Base-by-base conservation (phyloP, 83 land plant species). In the Diphasiastrum complanatum region DNA sequence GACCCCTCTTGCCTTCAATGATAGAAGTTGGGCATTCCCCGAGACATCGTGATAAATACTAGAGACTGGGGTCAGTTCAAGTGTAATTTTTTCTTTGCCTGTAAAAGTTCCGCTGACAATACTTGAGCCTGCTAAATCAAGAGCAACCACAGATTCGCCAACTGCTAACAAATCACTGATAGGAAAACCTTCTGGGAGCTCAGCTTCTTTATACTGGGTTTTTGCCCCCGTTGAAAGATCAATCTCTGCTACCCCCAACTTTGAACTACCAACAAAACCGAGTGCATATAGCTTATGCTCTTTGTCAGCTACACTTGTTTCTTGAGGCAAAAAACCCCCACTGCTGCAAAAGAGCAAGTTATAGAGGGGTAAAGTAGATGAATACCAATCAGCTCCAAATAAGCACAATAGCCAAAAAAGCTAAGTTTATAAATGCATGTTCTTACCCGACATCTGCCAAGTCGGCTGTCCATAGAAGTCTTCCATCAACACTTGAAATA, bases 311-410 rank as follows among this genome's bases (percentile, higher is more conserved):
- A 41, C 4, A 56, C 18, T 2, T 33, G 23, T 33, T 32, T 56
- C 32, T n/a, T 56, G 40, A 56, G n/a, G 10, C 60, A n/a, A 41
- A 56, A 56, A 16, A 47, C 70, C 59, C 69, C 70, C 74, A 60
- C 78, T 75, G 78, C 63, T n/a, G n/a, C n/a, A n/a, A n/a, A n/a
- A n/a, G n/a, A n/a, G n/a, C n/a, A n/a, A n/a, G n/a, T n/a, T n/a
- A n/a, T n/a, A n/a, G n/a, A n/a, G n/a, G n/a, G n/a, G n/a, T n/a
- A n/a, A n/a, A n/a, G n/a, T n/a, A n/a, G n/a, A n/a, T n/a, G n/a
- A n/a, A n/a, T n/a, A n/a, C n/a, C n/a, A n/a, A n/a, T n/a, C n/a
- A n/a, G 4, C 12, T 19, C 20, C 23, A 24, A 47, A 5, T 5
- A 24, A 5, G 5, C 51, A 47, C 51, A 47, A 18, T 18, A 19